Conservation (phyloP, 2,329 filamentous ascomycete species). For the Claviceps sorghi region DNA sequence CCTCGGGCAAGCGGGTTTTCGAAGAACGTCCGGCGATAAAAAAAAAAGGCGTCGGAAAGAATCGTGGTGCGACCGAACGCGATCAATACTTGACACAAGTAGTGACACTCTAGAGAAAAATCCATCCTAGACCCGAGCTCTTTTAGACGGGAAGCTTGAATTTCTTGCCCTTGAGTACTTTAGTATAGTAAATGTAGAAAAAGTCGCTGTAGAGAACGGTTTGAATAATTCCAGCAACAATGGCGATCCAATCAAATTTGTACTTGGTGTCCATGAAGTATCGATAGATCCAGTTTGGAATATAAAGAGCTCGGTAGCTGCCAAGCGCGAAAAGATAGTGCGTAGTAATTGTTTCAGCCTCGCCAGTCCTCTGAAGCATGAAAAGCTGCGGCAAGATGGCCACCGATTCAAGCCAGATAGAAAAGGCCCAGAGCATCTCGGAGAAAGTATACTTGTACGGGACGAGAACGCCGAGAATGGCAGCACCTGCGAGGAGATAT, state of each 20-base stretch:
- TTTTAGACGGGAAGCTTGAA: slow-evolving; percentile 71
- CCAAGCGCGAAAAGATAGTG: slow-evolving; percentile 95
- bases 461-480: slow-evolving; percentile 64
- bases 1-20: background rate
- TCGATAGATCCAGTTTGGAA: slow-evolving; percentile 95
- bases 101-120: background rate
- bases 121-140: slow-evolving; percentile 9
- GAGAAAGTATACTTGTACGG: slow-evolving; percentile 70
- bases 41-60: background rate
- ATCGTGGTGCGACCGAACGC: background rate
- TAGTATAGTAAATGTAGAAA: slow-evolving; percentile 99
- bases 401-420: slow-evolving; percentile 94
- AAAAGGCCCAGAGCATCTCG: slow-evolving; percentile 95
- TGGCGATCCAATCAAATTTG: slow-evolving; percentile 69
- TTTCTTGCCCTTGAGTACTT: slow-evolving; percentile 80
- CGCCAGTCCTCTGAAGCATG: slow-evolving; percentile 92
- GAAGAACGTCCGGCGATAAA: background rate
- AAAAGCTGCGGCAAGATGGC: slow-evolving; percentile 96
- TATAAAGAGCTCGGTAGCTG: slow-evolving; percentile 83
- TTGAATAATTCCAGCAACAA: slow-evolving; percentile 80
- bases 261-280: slow-evolving; percentile 62
- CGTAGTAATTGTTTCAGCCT: slow-evolving; percentile 98
- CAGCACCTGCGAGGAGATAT: slow-evolving; percentile 74
- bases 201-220: slow-evolving; percentile 96
- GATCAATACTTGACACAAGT: background rate